Evolutionary conservation across 768 basidiomycete species (phyloP).

Genomic region (Psilocybe cubensis): DNA sequence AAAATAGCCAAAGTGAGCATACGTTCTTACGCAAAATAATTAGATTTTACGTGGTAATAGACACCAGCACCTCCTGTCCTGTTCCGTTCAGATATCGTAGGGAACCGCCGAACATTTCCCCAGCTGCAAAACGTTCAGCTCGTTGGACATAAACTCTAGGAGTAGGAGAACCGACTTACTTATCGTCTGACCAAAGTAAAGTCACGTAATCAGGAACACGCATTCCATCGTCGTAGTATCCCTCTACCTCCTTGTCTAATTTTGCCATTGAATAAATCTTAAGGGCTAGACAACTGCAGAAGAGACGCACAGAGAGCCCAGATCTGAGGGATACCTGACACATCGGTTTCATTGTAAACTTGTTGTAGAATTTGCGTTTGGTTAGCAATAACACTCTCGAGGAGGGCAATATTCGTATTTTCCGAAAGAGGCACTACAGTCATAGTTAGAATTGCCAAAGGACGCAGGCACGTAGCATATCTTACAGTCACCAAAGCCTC

Average conservation of each 20-base stretch:
- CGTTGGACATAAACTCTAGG: not conserved
- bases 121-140: conserved; percentile 40
- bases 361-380: conserved; percentile 63
- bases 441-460: not conserved
- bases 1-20: conserved; percentile 1
- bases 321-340: conserved; percentile 61
- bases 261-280: not conserved
- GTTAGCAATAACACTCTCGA: conserved; percentile 59
- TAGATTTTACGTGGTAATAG: conserved; percentile 60
- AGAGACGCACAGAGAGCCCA: conserved; percentile 59
- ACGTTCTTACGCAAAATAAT: not conserved
- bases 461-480: not conserved
- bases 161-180: conserved; percentile 42
- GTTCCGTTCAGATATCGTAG: conserved; percentile 53
- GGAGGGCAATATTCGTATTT: conserved; percentile 49
- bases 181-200: conserved; percentile 74
- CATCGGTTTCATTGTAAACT: conserved; percentile 50
- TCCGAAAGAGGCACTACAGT: conserved; percentile 54
- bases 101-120: conserved; percentile 72
- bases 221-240: conserved; percentile 67
- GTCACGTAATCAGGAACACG: conserved; percentile 66
- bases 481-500: conserved; percentile 61
- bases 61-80: conserved; percentile 71
- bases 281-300: not conserved
- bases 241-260: conserved; percentile 63